Conservation (phyloP, 441 rosid species). For the Flueggea neowawraea region DNA sequence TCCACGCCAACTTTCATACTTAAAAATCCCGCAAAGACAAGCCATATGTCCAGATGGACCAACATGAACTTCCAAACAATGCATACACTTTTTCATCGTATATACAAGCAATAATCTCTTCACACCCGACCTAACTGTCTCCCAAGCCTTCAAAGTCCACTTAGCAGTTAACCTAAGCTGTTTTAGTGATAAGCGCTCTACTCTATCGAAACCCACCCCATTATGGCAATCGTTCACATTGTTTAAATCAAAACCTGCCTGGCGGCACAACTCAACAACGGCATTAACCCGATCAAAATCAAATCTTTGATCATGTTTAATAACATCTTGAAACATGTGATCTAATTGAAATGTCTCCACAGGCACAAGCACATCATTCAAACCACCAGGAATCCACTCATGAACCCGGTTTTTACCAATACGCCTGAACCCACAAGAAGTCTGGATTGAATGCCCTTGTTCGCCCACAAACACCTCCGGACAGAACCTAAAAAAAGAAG, state of each 20-base stretch:
- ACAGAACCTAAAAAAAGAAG: slow-evolving; percentile 57
- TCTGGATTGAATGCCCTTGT: slow-evolving; percentile 74
- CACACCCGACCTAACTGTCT: slow-evolving; percentile 52
- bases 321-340: slow-evolving; percentile 55
- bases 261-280: slow-evolving; percentile 74
- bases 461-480: slow-evolving; percentile 76
- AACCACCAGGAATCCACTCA: slow-evolving; percentile 71
- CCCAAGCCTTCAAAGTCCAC: slow-evolving; percentile 73
- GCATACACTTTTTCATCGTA: slow-evolving; percentile 69
- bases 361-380: slow-evolving; percentile 64
- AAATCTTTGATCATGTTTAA: slow-evolving; percentile 66
- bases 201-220: slow-evolving; percentile 10
- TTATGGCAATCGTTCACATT: slow-evolving; percentile 24
- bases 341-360: slow-evolving; percentile 58
- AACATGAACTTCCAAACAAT: slow-evolving; percentile 76
- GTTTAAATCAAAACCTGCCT: slow-evolving; percentile 59
- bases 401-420: slow-evolving; percentile 61
- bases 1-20: slow-evolving; percentile 71
- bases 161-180: slow-evolving; percentile 46
- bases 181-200: slow-evolving; percentile 31
- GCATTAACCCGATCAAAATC: slow-evolving; percentile 79
- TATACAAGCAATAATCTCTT: slow-evolving; percentile 56
- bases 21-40: slow-evolving; percentile 72
- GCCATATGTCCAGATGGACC: slow-evolving; percentile 89
- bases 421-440: slow-evolving; percentile 61